phyloP scores from a whole-genome alignment of 2,329 filamentous ascomycete species.

The Penicillium janthinellum region DNA sequence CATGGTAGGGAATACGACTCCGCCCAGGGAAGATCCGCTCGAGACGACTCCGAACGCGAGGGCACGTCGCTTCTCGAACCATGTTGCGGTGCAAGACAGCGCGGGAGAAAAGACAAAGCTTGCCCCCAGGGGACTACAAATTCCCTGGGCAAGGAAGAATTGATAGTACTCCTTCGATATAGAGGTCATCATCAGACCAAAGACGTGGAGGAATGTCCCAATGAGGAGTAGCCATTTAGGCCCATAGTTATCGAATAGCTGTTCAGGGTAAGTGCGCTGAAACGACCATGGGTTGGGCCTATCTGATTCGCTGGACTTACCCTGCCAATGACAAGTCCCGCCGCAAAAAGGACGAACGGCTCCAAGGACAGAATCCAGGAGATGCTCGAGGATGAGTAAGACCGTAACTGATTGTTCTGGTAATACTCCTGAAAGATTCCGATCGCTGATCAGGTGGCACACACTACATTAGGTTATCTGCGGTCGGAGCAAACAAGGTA shows the following conservation, averaged over 20 bases:
- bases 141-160: not conserved
- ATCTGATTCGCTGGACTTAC: not conserved
- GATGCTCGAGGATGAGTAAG: slow-evolving; percentile 55
- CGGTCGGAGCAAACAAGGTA: not conserved
- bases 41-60: slow-evolving; percentile 57
- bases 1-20: slow-evolving; percentile 64
- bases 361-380: slow-evolving; percentile 59
- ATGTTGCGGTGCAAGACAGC: slow-evolving; percentile 45
- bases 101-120: slow-evolving; percentile 24
- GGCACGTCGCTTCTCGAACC: slow-evolving; percentile 57
- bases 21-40: slow-evolving; percentile 57
- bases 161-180: slow-evolving; percentile 14
- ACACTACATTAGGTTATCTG: not conserved
- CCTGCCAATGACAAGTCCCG: not conserved
- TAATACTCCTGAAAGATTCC: slow-evolving; percentile 63
- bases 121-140: not conserved
- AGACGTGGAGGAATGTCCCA: slow-evolving; percentile 57
- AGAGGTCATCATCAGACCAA: slow-evolving; percentile 59
- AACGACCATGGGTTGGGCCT: not conserved
- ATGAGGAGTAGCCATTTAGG: slow-evolving; percentile 55
- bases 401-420: slow-evolving; percentile 47
- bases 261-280: slow-evolving; percentile 45
- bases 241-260: slow-evolving; percentile 64
- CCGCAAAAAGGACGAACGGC: not conserved
- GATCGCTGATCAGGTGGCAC: slow-evolving; percentile 29